A percentile compares a stretch with the other conserved stretches of the same genome.
These are phyloP conservation scores for Acanthamoeba castellanii DNA, from an alignment of 208 protist species.

Conservation along the genomic window DNA sequence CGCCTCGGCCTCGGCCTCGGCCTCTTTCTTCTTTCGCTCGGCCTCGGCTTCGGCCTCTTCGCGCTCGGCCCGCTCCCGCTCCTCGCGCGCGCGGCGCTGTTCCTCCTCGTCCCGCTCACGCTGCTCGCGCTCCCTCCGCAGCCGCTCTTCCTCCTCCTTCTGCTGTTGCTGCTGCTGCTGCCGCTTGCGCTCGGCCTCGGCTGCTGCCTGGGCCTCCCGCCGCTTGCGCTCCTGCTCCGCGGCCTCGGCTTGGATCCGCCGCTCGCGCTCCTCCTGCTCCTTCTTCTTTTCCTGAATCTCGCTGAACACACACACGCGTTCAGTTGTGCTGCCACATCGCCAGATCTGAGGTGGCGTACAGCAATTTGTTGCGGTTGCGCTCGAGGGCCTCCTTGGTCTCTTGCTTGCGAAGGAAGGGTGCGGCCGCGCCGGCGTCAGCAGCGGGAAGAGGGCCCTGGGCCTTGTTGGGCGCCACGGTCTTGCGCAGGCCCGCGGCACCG, in stretches of 20 bases:
- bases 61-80: background rate
- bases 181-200: background rate
- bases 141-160: background rate
- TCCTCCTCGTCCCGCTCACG: background rate
- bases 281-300: slow-evolving; percentile 43
- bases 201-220: background rate
- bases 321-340: background rate
- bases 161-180: background rate
- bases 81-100: background rate
- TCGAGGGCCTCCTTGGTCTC: slow-evolving; percentile 16
- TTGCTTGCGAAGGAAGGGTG: background rate
- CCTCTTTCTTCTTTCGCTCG: background rate
- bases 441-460: background rate
- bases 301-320: too few species aligned
- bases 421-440: background rate
- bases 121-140: background rate
- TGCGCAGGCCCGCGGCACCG: background rate
- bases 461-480: background rate
- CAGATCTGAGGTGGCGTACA: background rate
- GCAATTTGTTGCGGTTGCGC: background rate
- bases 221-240: background rate
- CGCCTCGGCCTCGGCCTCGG: background rate
- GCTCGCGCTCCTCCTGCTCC: slow-evolving; percentile 17
- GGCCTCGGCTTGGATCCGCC: slow-evolving; percentile 25
- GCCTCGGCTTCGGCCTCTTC: background rate